Conservation (phyloP, 129 eudicot species). For the Erigeron canadensis region DNA sequence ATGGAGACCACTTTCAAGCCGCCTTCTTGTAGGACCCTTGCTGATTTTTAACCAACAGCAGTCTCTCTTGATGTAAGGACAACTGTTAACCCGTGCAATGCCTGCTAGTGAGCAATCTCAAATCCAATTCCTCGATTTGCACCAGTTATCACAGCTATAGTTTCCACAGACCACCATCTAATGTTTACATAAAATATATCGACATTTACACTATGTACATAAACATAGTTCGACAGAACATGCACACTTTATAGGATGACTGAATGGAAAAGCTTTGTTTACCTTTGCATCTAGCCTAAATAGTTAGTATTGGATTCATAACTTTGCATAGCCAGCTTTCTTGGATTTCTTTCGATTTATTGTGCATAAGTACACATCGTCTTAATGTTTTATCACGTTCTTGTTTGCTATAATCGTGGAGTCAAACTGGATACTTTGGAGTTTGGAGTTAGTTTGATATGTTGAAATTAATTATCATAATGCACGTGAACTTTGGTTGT, state of each 20-base stretch:
- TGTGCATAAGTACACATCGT: no score
- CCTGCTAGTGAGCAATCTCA: constrained; percentile 86
- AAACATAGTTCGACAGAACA: not conserved
- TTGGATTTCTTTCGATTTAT: no score
- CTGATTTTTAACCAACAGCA: constrained; percentile 79
- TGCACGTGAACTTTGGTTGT: no score
- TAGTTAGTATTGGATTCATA: no score
- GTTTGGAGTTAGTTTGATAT: no score
- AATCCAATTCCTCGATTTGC: constrained; percentile 96
- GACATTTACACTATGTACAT: not conserved
- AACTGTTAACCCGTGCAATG: constrained; percentile 77
- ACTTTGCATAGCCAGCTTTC: no score
- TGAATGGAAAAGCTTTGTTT: not conserved
- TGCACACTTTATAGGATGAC: not conserved
- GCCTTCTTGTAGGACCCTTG: constrained; percentile 78
- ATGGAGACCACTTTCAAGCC: constrained; percentile 79
- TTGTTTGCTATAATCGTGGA: no score
- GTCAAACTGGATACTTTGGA: no score
- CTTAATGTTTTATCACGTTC: no score
- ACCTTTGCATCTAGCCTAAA: no score
- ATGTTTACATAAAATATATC: not conserved
- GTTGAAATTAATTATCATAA: no score
- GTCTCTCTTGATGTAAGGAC: constrained; percentile 85
- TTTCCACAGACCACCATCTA: constrained; percentile 94
- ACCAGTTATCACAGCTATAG: constrained; percentile 94